Conservation (phyloP, 768 basidiomycete species). For the Hysterangium stoloniferum region DNA sequence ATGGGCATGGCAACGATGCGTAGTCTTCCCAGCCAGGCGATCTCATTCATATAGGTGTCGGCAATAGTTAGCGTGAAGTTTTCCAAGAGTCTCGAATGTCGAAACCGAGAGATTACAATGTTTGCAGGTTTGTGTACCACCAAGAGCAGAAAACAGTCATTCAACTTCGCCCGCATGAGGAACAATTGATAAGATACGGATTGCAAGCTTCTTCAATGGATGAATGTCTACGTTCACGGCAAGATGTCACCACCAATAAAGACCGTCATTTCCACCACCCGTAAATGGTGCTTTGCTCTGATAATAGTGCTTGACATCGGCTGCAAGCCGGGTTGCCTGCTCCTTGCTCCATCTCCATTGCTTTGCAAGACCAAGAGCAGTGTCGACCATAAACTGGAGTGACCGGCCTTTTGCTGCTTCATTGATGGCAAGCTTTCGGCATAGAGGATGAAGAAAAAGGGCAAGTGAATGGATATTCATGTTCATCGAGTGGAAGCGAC, state of each 20-base stretch:
- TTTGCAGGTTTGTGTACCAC: too few species aligned
- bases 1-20: background rate
- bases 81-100: background rate
- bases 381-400: conserved; percentile 14
- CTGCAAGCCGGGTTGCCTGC: conserved; percentile 16
- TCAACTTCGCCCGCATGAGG: too few species aligned
- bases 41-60: background rate
- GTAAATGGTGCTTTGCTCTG: conserved; percentile 19
- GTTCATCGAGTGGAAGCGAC: conserved; percentile 26
- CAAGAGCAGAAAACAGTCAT: too few species aligned
- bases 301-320: conserved; percentile 22
- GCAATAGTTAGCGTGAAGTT: background rate
- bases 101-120: too few species aligned
- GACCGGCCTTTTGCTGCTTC: conserved; percentile 13
- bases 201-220: conserved; percentile 16
- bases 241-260: conserved; percentile 23
- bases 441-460: conserved; percentile 30
- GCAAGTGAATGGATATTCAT: conserved; percentile 26
- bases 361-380: conserved; percentile 17
- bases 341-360: conserved; percentile 22
- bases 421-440: conserved; percentile 26
- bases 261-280: conserved; percentile 17
- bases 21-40: background rate
- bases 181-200: conserved; percentile 5
- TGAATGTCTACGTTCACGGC: conserved; percentile 11